Percentiles rank a stretch among this genome's conserved stretches.
phyloP scores from a whole-genome alignment of 139 green algal species.

The Desmodesmus armatus region DNA sequence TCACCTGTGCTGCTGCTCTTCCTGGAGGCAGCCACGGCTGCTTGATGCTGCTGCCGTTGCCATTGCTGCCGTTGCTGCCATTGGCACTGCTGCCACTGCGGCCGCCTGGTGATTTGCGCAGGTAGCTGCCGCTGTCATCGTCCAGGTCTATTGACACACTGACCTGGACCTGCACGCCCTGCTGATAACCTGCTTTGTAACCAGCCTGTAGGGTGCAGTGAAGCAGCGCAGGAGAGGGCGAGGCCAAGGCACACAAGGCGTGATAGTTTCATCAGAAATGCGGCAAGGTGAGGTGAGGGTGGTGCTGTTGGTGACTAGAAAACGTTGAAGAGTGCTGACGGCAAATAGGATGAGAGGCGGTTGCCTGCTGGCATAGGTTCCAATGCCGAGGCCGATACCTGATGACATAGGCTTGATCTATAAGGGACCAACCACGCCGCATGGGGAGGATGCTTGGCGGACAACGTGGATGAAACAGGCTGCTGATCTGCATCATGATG shows the following conservation, averaged over 20 bases:
- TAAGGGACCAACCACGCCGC: no score
- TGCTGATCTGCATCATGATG: neutral
- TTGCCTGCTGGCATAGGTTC: neutral
- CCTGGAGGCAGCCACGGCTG: neutral
- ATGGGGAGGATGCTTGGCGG: no score
- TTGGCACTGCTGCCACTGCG: neutral
- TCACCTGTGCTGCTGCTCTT: neutral
- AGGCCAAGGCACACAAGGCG: neutral
- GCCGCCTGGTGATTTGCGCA: neutral
- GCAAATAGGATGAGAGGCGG: neutral
- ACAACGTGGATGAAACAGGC: neutral
- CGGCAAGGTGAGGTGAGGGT: neutral
- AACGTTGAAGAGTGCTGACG: neutral
- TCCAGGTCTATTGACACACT: slow-evolving; percentile 10
- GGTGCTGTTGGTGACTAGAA: neutral
- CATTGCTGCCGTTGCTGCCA: neutral
- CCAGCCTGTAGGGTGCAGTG: neutral
- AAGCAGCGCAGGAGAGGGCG: neutral
- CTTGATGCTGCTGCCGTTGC: slow-evolving; percentile 10
- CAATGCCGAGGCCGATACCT: neutral
- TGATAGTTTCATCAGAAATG: neutral
- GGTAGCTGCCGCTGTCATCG: neutral
- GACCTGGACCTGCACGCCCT: slow-evolving; percentile 21
- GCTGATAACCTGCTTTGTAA: slow-evolving; percentile 28
- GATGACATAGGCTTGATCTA: neutral